phyloP scores from a whole-genome alignment of 2,329 filamentous ascomycete genomes.

The Fusarium sororula region DNA sequence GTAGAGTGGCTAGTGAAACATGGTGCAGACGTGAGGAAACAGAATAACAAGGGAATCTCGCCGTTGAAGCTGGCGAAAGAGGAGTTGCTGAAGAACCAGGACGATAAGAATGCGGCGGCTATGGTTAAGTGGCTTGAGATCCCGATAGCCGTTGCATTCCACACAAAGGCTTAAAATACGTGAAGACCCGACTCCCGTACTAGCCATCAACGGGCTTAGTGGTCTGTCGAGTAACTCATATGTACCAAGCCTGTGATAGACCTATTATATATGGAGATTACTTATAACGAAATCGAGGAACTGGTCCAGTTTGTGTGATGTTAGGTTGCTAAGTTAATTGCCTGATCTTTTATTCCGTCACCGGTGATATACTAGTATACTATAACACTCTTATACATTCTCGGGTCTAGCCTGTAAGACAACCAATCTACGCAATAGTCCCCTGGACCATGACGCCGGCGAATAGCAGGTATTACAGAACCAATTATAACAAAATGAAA shows the following conservation, averaged over 20 bases:
- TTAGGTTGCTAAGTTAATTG: not conserved
- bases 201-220: not conserved
- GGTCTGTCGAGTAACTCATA: not conserved
- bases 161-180: not conserved
- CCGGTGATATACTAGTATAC: not conserved
- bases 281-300: accelerated
- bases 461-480: too few species aligned
- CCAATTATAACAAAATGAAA: too few species aligned
- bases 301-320: accelerated
- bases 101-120: not conserved
- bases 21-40: not conserved
- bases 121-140: not conserved
- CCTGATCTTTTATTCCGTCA: accelerated
- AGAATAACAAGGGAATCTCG: not conserved
- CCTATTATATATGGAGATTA: accelerated
- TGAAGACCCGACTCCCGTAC: accelerated
- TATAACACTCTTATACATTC: accelerated
- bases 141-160: not conserved
- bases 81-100: not conserved
- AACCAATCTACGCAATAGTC: accelerated
- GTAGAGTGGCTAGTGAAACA: not conserved
- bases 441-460: accelerated
- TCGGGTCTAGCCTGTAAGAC: accelerated
- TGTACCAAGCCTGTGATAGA: accelerated
- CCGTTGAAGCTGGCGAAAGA: not conserved